Evolutionary conservation across 306 rosid genomes (phyloP), one percentile per base, ranked within the genome.

Genomic region (Fagus sylvatica): DNA sequence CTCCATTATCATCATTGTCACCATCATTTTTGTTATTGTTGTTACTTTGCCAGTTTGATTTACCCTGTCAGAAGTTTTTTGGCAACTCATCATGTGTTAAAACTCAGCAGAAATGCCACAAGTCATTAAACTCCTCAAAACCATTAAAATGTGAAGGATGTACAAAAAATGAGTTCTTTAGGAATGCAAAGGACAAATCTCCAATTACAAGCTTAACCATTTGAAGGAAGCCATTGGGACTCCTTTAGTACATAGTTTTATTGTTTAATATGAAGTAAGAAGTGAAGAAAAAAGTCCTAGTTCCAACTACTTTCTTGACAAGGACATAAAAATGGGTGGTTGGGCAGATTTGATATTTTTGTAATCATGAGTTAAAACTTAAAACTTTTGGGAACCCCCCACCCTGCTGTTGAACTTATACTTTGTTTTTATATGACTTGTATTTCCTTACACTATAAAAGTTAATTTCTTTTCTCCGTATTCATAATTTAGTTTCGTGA

Each of bases 381-480:
- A 33, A 33, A 33, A 22, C 61, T 36, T 64, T 15, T 34, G 15
- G 3, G 16, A 48, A 8, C 2, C 0, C 42, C 39, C n/a, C 10
- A 0, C 73, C 56, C 13, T 69, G 2, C 48, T 66, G 19, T 46
- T 19, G 54, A 9, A 13, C 34, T 43, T 43, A 42, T n/a, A 5
- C 0, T 6, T 39, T 69, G 6, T 42, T 43, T 64, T 69, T 41
- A 13, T 41, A 36, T n/a, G 10, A 22, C 13, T 68, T 36, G 6
- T 67, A 40, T 56, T 34, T 61, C 41, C n/a, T 54, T 8, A 42
- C 54, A 68, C 55, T 46, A 34, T 4, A 2, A 16, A 69, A n/a
- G 34, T 48, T 61, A 75, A 43, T 68, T 41, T 43, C 37, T 40
- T 22, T 53, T 66, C 78, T 75, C 41, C 66, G 54, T 75, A 54